phyloP scores from a whole-genome alignment of 768 basidiomycete species.

The Suillus placidus region DNA sequence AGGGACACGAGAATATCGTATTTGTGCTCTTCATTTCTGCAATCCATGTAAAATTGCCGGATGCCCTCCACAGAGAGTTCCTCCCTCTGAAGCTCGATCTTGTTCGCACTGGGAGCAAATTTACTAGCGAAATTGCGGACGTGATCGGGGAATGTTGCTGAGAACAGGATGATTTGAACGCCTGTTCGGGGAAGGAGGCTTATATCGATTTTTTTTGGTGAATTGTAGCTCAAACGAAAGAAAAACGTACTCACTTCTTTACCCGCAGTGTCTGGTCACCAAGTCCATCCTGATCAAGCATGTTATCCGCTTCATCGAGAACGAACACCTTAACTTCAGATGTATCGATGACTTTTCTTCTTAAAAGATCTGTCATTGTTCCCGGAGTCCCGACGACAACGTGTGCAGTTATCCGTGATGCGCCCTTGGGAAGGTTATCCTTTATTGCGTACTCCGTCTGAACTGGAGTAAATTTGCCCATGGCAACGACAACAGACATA shows the following conservation, averaged over 20 bases:
- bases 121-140: slow-evolving; percentile 90
- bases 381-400: slow-evolving; percentile 96
- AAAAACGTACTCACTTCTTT: slow-evolving; percentile 71
- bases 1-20: slow-evolving; percentile 92
- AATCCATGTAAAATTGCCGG: slow-evolving; percentile 98
- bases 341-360: slow-evolving; percentile 76
- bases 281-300: slow-evolving; percentile 92
- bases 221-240: slow-evolving; percentile 12
- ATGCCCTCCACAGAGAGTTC: slow-evolving; percentile 94
- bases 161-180: slow-evolving; percentile 93
- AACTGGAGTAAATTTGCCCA: slow-evolving; percentile 94
- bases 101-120: slow-evolving; percentile 94
- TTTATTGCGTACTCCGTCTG: slow-evolving; percentile 97
- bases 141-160: slow-evolving; percentile 95
- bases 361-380: slow-evolving; percentile 87
- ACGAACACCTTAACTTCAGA: slow-evolving; percentile 89
- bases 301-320: slow-evolving; percentile 98
- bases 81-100: slow-evolving; percentile 92
- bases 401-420: slow-evolving; percentile 77
- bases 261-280: slow-evolving; percentile 93
- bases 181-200: slow-evolving; percentile 62
- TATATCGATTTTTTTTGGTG: slow-evolving; percentile 8
- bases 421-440: slow-evolving; percentile 71
- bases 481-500: slow-evolving; percentile 89
- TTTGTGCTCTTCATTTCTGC: slow-evolving; percentile 87